Conservation (phyloP, 73 alveolate genomes). For the Diophrys appendiculata region DNA sequence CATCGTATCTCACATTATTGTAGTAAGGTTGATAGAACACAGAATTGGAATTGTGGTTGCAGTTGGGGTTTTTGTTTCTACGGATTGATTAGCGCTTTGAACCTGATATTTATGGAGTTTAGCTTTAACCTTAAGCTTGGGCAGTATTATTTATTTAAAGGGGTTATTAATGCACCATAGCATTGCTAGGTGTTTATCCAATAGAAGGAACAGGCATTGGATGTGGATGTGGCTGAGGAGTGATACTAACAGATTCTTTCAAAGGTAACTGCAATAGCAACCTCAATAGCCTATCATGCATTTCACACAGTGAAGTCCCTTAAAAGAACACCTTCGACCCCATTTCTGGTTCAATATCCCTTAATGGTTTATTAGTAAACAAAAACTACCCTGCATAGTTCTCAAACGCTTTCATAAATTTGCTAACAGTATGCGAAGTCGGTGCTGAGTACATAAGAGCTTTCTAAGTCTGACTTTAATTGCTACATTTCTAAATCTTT, state of each 20-base stretch:
- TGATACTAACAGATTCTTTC: not conserved
- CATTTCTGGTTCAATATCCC: not conserved
- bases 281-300: not conserved
- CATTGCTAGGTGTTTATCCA: not conserved
- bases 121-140: too few relatives aligned
- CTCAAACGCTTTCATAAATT: not conserved
- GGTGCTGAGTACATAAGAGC: too few relatives aligned
- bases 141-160: not conserved
- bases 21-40: constrained; percentile 3
- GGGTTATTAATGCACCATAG: not conserved
- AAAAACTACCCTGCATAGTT: not conserved
- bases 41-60: constrained; percentile 27
- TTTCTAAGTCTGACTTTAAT: not conserved
- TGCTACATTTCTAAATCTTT: not conserved
- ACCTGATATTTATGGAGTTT: not conserved
- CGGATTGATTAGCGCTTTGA: not conserved
- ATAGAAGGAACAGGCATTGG: too few relatives aligned
- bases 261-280: not conserved
- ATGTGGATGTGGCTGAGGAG: not conserved
- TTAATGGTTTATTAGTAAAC: not conserved
- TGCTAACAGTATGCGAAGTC: not conserved
- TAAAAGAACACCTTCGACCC: too few relatives aligned
- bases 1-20: constrained; percentile 15
- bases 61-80: constrained; percentile 17
- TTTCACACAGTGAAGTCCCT: not conserved